Percentiles rank a stretch among this genome's conserved stretches.
Conservation (phyloP, 2,329 filamentous ascomycete genomes). For the Magnaporthiopsis rhizophila region DNA sequence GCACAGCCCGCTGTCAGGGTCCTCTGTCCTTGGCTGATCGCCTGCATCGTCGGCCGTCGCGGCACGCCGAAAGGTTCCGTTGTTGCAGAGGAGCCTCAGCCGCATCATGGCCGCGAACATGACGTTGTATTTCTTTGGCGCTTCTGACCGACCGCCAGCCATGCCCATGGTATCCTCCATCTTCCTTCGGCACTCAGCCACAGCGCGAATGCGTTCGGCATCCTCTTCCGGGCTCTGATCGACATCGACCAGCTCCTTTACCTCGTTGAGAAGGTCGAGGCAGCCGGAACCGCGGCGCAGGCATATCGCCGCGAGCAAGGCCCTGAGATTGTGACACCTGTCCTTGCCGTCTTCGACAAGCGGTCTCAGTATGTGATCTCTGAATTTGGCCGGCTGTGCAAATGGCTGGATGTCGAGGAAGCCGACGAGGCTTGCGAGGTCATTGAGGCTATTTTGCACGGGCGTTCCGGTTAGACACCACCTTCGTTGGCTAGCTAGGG, state of each 20-base stretch:
- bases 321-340: conserved; percentile 22
- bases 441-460: conserved; percentile 44
- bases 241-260: conserved; percentile 24
- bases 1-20: conserved; percentile 10
- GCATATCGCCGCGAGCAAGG: conserved; percentile 29
- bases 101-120: conserved; percentile 29
- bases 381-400: conserved; percentile 30
- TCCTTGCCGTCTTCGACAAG: conserved; percentile 19
- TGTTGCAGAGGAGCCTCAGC: conserved; percentile 34
- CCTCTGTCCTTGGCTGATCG: no score
- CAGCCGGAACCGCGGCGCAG: conserved; percentile 33
- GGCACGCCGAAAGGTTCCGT: conserved; percentile 37
- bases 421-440: conserved; percentile 41
- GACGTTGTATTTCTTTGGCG: conserved; percentile 26
- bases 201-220: conserved; percentile 19
- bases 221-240: conserved; percentile 21
- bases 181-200: background rate
- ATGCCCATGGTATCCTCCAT: background rate
- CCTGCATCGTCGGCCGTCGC: conserved; percentile 21
- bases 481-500: conserved; percentile 13
- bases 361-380: conserved; percentile 33
- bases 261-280: conserved; percentile 25
- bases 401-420: conserved; percentile 38
- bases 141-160: no score
- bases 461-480: conserved; percentile 49